These are phyloP conservation scores for Moesziomyces sp. DNA, from an alignment of 1,284 basidiomycete species.

Conservation along the genomic window DNA sequence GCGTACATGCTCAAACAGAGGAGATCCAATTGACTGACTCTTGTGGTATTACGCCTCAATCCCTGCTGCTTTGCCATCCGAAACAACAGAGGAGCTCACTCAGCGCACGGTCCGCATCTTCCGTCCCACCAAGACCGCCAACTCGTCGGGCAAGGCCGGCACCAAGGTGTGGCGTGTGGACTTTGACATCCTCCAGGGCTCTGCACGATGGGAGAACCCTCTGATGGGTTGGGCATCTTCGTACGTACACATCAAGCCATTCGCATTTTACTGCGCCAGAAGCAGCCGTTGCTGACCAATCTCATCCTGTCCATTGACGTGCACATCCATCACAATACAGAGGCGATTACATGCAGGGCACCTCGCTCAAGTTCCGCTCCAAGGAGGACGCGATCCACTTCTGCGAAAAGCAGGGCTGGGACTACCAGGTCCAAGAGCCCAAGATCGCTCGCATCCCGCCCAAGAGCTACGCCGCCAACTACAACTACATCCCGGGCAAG, in stretches of 20 bases:
- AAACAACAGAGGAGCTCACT: constrained; percentile 77
- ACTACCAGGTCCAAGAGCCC: constrained; percentile 69
- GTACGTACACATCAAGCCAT: constrained; percentile 25
- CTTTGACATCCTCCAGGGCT: constrained; percentile 88
- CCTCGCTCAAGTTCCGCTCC: constrained; percentile 83
- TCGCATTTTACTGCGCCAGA: background rate
- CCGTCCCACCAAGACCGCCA: constrained; percentile 92
- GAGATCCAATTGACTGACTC: background rate
- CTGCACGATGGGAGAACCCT: constrained; percentile 97
- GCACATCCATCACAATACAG: constrained; percentile 69
- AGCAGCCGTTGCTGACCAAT: constrained; percentile 1
- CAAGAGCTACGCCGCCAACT: constrained; percentile 87
- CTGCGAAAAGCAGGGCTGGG: constrained; percentile 70
- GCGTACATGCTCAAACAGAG: background rate
- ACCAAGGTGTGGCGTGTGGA: constrained; percentile 92
- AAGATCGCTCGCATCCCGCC: constrained; percentile 68
- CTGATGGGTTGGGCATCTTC: constrained; percentile 89
- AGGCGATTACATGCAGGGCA: constrained; percentile 97
- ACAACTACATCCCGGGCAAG: constrained; percentile 81
- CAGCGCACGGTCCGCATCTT: constrained; percentile 91
- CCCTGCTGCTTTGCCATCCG: background rate
- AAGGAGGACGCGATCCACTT: constrained; percentile 95
- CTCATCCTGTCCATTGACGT: background rate
- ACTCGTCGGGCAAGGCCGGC: constrained; percentile 89
- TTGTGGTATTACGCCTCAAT: background rate